Percentiles rank a stretch among this genome's conserved stretches.
Evolutionary conservation across 345 rosid species (phyloP).

Genomic region (Trapa bicornis): DNA sequence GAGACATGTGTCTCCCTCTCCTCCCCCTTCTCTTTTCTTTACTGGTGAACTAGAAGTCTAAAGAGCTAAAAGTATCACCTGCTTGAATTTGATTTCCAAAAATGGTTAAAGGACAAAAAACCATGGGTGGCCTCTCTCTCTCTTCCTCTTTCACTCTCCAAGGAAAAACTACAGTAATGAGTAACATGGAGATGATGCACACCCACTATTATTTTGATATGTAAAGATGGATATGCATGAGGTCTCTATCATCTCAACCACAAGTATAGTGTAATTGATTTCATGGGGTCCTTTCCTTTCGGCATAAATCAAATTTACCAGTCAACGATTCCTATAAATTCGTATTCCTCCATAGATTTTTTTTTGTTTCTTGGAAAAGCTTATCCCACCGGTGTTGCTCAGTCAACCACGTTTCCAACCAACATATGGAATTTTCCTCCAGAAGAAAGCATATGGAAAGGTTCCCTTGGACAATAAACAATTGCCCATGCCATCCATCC

Average conservation of each 20-base stretch:
- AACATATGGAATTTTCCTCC: slow-evolving; percentile 4
- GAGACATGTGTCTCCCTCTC: too few species aligned
- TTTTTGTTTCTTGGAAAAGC: too few species aligned
- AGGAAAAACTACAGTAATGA: not conserved
- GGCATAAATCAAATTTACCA: too few species aligned
- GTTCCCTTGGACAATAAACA: not conserved
- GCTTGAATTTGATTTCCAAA: not conserved
- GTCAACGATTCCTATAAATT: too few species aligned
- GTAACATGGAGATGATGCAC: not conserved
- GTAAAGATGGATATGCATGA: not conserved
- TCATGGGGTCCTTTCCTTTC: not conserved
- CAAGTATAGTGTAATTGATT: not conserved
- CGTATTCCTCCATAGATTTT: not conserved
- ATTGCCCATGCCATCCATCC: not conserved
- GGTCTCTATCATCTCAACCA: not conserved
- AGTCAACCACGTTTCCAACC: slow-evolving; percentile 49
- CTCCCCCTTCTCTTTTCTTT: too few species aligned
- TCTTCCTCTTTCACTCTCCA: not conserved
- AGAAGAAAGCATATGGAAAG: slow-evolving; percentile 6
- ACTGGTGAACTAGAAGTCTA: too few species aligned
- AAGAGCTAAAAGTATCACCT: not conserved
- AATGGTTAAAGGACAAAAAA: not conserved
- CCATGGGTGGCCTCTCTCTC: too few species aligned
- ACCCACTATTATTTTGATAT: not conserved
- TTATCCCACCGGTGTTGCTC: slow-evolving; percentile 15